Base-by-base conservation (phyloP, 441 rosid species). In the Hypseocharis bilobata region DNA sequence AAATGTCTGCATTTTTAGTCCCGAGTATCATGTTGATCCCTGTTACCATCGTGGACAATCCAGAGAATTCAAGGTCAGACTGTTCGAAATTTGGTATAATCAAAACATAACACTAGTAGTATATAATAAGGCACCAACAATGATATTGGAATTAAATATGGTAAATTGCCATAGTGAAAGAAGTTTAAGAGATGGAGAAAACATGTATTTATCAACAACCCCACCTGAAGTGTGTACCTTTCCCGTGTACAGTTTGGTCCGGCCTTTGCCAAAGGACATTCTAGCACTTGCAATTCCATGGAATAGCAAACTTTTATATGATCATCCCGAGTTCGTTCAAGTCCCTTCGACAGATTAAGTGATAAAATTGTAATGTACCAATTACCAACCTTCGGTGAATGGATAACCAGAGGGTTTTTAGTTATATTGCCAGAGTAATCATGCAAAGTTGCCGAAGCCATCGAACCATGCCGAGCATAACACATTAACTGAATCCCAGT, bases 191-290 rank as follows among this genome's bases (percentile, higher is more conserved):
- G 29, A 56, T 16, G 16, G 4, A 16, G 11, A n/a, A 4, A 25
- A 13, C 20, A 4, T 25, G 14, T 38, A 19, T 19, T 34, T 0
- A 27, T 67, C 36, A 28, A 4, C 13, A 64, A 45, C 23, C 75
- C 65, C 67, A 92, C 98, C 92, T 85, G 88, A 70, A 92, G 96
- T 54, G 67, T 70, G 55, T 87, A 85, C 69, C 74, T 90, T 71
- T 87, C 83, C 62, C 76, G 84, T 3, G 74, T 74, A 77, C 98
- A 92, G 52, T 82, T 82, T 54, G 81, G 71, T 72, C 98, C 97
- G 65, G 96, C 91, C 83, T 82, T 90, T 51, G 86, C 94, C 54
- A 55, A 34, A 2, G 94, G 88, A 77, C 98, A 92, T 7, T 84
- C 84, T 3, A 79, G 77, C 60, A 83, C 65, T 80, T 88, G 81